phyloP scores from a whole-genome alignment of 2,329 filamentous ascomycete species.

The Lizonia empirigonia region DNA sequence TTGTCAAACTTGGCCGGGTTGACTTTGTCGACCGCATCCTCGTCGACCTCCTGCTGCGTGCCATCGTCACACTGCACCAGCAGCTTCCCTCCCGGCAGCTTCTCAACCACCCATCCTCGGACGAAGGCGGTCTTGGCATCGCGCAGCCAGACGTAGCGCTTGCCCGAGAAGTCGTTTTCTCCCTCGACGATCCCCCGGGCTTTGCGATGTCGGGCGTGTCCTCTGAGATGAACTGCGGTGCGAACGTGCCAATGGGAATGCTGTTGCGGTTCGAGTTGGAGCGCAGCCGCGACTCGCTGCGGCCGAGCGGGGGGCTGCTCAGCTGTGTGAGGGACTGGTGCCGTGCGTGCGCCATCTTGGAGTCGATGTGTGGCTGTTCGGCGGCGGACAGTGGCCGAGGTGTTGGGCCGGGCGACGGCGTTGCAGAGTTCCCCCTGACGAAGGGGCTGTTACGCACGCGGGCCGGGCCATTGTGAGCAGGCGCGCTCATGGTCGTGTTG shows the following conservation, averaged over 20 bases:
- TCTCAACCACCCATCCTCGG: conserved; percentile 88
- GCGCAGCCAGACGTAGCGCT: conserved; percentile 96
- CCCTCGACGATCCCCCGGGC: conserved; percentile 78
- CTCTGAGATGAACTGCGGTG: conserved; percentile 91
- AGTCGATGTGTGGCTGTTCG: conserved; percentile 43
- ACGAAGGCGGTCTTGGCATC: conserved; percentile 88
- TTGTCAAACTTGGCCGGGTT: conserved; percentile 99
- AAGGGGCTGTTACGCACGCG: conserved; percentile 75
- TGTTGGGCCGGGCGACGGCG: conserved; percentile 70
- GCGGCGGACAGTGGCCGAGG: conserved; percentile 68
- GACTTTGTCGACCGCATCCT: conserved; percentile 94
- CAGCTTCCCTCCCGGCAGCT: conserved; percentile 70
- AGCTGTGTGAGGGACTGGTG: conserved; percentile 68
- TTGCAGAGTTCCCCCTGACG: conserved; percentile 63
- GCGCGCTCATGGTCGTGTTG: conserved; percentile 56
- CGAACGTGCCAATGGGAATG: conserved; percentile 81
- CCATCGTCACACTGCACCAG: conserved; percentile 94
- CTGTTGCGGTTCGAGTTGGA: conserved; percentile 70
- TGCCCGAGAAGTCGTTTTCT: conserved; percentile 98
- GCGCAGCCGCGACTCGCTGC: conserved; percentile 50
- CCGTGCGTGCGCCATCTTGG: conserved; percentile 63
- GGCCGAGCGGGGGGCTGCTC: conserved; percentile 42
- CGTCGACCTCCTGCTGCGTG: conserved; percentile 86
- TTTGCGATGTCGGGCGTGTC: conserved; percentile 67
- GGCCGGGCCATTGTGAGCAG: conserved; percentile 67